phyloP scores from a whole-genome alignment of 2,329 filamentous ascomycete genomes.

The Aureobasidium sp. region DNA sequence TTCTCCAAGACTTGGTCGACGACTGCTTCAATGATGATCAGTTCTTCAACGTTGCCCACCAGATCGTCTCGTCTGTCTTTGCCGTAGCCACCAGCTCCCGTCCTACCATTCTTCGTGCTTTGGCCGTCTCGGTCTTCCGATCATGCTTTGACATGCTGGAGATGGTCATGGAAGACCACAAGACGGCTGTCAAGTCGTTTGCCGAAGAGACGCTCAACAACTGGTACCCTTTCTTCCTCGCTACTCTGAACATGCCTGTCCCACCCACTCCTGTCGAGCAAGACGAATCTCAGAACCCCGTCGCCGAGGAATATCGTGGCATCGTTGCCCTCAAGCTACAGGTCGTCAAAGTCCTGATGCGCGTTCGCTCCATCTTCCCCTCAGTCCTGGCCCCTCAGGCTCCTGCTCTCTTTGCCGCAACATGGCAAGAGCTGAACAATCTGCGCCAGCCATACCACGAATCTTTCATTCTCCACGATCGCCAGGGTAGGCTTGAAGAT shows the following conservation, averaged over 20 bases:
- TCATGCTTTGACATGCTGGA: conserved; percentile 92
- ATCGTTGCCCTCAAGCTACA: conserved; percentile 84
- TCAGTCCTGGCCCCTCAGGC: conserved; percentile 76
- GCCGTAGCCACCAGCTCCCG: conserved; percentile 73
- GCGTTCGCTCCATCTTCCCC: conserved; percentile 78
- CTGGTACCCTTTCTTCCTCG: conserved; percentile 88
- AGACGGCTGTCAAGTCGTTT: conserved; percentile 76
- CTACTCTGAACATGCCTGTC: conserved; percentile 66
- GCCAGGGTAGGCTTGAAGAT: conserved; percentile 83
- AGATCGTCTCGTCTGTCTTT: conserved; percentile 78
- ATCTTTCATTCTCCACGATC: conserved; percentile 78
- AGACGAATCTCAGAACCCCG: conserved; percentile 51
- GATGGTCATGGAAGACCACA: conserved; percentile 92
- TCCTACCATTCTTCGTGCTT: conserved; percentile 65
- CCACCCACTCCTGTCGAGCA: conserved; percentile 56
- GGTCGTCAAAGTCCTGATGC: conserved; percentile 82
- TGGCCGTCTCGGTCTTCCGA: conserved; percentile 85
- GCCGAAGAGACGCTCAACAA: conserved; percentile 71
- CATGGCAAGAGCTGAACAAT: conserved; percentile 79
- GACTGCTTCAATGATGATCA: conserved; percentile 90
- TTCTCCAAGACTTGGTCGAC: conserved; percentile 83
- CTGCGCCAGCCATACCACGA: conserved; percentile 68
- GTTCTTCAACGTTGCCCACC: conserved; percentile 82
- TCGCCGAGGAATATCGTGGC: conserved; percentile 68
- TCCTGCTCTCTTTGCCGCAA: conserved; percentile 71